phyloP scores from a whole-genome alignment of 371 early-diverging fungal genomes.

The Rhizopus arrhizus region DNA sequence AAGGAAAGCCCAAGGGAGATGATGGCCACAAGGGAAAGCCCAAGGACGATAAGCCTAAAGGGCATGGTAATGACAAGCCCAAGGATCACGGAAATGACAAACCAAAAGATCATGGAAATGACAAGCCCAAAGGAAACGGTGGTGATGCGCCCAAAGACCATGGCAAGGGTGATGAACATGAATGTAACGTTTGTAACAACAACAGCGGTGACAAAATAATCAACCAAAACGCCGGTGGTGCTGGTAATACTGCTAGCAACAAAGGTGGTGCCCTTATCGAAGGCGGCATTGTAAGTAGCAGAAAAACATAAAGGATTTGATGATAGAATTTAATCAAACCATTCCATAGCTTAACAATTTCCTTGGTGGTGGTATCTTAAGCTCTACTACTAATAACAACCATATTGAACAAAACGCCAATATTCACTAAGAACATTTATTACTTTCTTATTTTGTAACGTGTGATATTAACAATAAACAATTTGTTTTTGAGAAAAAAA shows the following conservation, averaged over 20 bases:
- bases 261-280: not conserved
- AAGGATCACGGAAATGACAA: not conserved
- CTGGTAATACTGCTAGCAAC: constrained; percentile 4
- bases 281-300: constrained; percentile 9
- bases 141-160: not conserved
- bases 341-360: constrained; percentile 9
- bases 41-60: not conserved
- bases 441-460: not conserved
- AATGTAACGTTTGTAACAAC: not conserved
- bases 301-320: not conserved
- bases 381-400: constrained; percentile 12
- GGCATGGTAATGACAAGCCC: not conserved
- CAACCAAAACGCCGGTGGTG: constrained; percentile 10
- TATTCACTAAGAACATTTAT: constrained; percentile 9
- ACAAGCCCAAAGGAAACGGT: not conserved
- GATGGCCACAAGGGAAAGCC: not conserved
- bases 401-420: constrained; percentile 15
- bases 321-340: not conserved
- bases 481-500: not conserved
- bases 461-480: not conserved
- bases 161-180: not conserved
- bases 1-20: not conserved
- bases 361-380: constrained; percentile 15
- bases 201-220: constrained; percentile 10
- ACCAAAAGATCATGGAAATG: not conserved